Percentiles rank a stretch among this genome's conserved stretches.
phyloP scores from a whole-genome alignment of 2,329 filamentous ascomycete species.

The Ophiostoma sp. region DNA sequence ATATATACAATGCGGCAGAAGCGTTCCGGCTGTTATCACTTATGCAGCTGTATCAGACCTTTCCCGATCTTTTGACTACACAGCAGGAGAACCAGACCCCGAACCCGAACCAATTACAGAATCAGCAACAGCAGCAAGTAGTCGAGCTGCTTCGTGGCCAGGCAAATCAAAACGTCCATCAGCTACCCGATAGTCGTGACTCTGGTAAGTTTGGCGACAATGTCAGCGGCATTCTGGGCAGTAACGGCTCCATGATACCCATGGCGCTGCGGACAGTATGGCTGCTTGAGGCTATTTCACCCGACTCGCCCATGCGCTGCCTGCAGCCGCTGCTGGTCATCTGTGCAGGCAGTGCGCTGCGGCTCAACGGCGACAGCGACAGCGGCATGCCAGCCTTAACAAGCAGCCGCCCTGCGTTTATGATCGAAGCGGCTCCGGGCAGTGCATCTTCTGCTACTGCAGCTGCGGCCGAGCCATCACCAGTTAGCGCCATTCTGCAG shows the following conservation, averaged over 20 bases:
- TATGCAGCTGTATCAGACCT: slow-evolving; percentile 38
- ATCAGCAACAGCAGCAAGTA: not conserved
- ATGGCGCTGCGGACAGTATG: slow-evolving; percentile 22
- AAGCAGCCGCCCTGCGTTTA: not conserved
- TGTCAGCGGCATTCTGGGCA: not conserved
- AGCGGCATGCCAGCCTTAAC: not conserved
- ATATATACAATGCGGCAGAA: slow-evolving; percentile 36
- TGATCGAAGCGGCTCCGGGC: not conserved
- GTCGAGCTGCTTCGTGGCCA: not conserved
- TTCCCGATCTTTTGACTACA: slow-evolving; percentile 26
- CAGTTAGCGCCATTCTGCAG: not conserved
- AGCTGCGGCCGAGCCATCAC: not conserved
- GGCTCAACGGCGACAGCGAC: not conserved
- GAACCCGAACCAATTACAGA: not conserved
- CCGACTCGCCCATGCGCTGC: slow-evolving; percentile 28
- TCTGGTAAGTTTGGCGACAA: not conserved
- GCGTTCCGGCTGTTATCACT: slow-evolving; percentile 36
- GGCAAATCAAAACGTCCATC: not conserved
- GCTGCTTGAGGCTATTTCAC: slow-evolving; percentile 25
- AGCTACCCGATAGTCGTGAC: too few relatives aligned
- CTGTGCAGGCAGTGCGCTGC: slow-evolving; percentile 26
- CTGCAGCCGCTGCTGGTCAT: slow-evolving; percentile 29
- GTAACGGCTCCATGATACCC: slow-evolving; percentile 19
- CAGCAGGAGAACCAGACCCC: slow-evolving; percentile 15
- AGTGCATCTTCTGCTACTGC: not conserved